These are phyloP conservation scores for Aspergillus quadrilineatus DNA, from an alignment of 2,329 filamentous ascomycete genomes.

Conservation along the genomic window DNA sequence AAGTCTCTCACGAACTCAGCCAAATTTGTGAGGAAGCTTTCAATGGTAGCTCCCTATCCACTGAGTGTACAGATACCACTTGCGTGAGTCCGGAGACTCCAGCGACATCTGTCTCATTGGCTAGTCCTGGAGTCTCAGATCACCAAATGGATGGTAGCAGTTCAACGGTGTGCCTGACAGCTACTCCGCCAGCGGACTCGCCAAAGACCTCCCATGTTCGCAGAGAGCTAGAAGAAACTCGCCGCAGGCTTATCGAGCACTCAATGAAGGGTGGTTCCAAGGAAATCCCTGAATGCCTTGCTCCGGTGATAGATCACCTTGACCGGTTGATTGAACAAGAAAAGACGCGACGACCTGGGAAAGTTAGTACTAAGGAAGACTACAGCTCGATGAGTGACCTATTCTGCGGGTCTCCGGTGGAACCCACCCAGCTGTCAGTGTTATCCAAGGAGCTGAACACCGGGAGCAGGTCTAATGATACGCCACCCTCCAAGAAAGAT, in stretches of 20 bases:
- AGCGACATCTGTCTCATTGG: conserved; percentile 46
- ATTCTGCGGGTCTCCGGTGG: conserved; percentile 16
- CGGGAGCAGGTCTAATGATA: background rate
- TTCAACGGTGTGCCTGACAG: conserved; percentile 40
- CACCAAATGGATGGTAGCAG: conserved; percentile 17
- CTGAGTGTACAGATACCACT: conserved; percentile 45
- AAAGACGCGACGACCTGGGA: conserved; percentile 14
- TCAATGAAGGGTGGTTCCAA: conserved; percentile 46
- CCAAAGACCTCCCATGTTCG: conserved; percentile 52
- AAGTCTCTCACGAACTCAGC: conserved; percentile 80
- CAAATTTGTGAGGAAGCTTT: conserved; percentile 93
- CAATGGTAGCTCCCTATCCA: conserved; percentile 64
- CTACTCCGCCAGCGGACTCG: conserved; percentile 43
- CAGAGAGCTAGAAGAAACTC: conserved; percentile 58
- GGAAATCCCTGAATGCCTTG: conserved; percentile 52
- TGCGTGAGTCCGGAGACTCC: conserved; percentile 52
- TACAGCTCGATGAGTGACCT: conserved; percentile 18
- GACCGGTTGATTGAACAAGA: conserved; percentile 56
- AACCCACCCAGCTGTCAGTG: conserved; percentile 43
- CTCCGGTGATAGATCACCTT: conserved; percentile 60
- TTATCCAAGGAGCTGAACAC: conserved; percentile 51
- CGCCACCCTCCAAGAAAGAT: background rate
- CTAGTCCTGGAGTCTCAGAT: conserved; percentile 29
- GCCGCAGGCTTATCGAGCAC: conserved; percentile 56
- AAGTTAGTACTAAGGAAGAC: conserved; percentile 9